Base-by-base conservation (phyloP, 306 rosid species). In the Prunus armeniaca region DNA sequence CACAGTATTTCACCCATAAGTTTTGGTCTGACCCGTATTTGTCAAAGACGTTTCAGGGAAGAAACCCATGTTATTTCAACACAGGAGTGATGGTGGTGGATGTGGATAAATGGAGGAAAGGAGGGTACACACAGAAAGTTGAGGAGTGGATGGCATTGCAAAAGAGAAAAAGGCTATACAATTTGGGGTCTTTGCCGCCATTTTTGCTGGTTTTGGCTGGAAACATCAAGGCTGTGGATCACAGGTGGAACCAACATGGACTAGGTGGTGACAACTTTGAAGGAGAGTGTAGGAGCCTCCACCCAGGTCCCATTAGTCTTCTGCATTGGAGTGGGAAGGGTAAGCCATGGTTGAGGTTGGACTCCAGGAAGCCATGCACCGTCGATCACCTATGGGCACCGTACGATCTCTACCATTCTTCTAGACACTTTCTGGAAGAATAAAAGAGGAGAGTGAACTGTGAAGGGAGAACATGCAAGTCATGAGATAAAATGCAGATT, bases 251-350 rank as follows among this genome's bases (percentile, higher is more conserved):
- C 74, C 93, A 87, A 24, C 96, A 91, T 60, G 96, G 96, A 13
- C 81, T 91, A 4, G 92, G 96, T 7, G 96, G 93, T 19, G 93
- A 91, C 61, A 91, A 89, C 60, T 74, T 87, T 28, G 87, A 91
- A 83, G 93, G 96, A 1, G 87, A 78, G 62, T 91, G 93, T 14
- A 75, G 93, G 80, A 76, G 70, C 2, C 41, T 87, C 43, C 93
- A 89, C 69, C 93, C 96, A 25, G 93, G 93, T 6, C 91, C 93
- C 6, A 83, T 89, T 34, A 89, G 92, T 74, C 71, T 91, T 32
- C 61, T 91, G 61, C 96, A 91, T 78, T 91, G 96, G 93, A 91
- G 93, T 58, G 96, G 96, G 1, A 91, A 89, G 69, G 96, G 93
- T 3, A 89, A 87, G 82, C 93, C 96, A 4, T 89, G 92, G 93